phyloP scores from a whole-genome alignment of 176 grass and related monocot species.

The Rhipidocladum racemiflorum region DNA sequence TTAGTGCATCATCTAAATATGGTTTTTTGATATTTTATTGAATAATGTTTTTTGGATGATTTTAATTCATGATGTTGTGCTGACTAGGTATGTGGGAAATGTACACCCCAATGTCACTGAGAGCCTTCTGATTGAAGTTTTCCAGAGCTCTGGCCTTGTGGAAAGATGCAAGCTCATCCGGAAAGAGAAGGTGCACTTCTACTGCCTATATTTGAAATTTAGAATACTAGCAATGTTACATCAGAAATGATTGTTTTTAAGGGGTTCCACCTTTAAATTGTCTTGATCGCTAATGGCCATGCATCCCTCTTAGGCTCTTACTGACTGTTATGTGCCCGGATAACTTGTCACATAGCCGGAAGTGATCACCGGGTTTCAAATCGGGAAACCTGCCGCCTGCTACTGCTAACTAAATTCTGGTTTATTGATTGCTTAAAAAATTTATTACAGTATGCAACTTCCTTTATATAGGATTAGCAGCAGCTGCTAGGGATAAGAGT shows the following conservation, averaged over 20 bases:
- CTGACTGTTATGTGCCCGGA: no score
- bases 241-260: conserved; percentile 1
- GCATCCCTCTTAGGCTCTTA: not conserved
- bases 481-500: no score
- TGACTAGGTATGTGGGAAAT: conserved; percentile 80
- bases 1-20: conserved; percentile 19
- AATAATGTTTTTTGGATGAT: conserved; percentile 16
- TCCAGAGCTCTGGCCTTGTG: conserved; percentile 65
- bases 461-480: no score
- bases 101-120: conserved; percentile 71
- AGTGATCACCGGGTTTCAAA: no score
- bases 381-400: no score
- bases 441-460: no score
- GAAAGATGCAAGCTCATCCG: conserved; percentile 88
- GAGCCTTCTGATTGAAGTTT: conserved; percentile 76
- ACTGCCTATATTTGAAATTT: not conserved
- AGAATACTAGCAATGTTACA: not conserved
- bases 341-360: no score
- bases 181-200: conserved; percentile 73
- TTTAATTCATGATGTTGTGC: conserved; percentile 21
- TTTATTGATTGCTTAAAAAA: no score
- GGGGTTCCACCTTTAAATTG: not conserved
- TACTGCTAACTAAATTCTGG: no score
- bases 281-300: conserved; percentile 12
- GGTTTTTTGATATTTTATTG: not conserved